Evolutionary conservation across 805 yeast species (phyloP).

Genomic region (Candida sanyiensis): DNA sequence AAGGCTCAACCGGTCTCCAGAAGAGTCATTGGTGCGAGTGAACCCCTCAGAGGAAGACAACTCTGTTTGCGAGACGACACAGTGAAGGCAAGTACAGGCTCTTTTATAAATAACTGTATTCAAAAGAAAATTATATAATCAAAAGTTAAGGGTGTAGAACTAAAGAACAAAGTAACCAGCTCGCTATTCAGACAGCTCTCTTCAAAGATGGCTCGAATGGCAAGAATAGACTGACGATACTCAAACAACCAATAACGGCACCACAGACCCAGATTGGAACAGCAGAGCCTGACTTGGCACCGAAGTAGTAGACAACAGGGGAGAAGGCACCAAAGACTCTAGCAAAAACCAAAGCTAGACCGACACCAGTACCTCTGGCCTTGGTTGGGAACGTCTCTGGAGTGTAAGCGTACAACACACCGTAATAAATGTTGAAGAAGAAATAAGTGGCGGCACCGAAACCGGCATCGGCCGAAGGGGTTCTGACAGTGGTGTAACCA

Average conservation of each 20-base stretch:
- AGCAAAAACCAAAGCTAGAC: constrained; percentile 49
- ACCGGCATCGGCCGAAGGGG: constrained; percentile 46
- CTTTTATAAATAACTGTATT: too few relatives aligned
- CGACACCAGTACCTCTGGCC: constrained; percentile 54
- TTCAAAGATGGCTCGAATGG: constrained; percentile 32
- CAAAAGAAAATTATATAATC: too few relatives aligned
- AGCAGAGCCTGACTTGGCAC: constrained; percentile 40
- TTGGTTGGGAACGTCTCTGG: constrained; percentile 56
- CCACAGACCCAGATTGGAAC: constrained; percentile 62
- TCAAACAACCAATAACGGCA: constrained; percentile 44
- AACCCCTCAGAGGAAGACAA: too few relatives aligned
- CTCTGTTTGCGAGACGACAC: too few relatives aligned
- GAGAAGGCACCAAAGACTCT: constrained; percentile 51
- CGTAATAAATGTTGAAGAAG: constrained; percentile 46
- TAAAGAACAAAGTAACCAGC: too few relatives aligned
- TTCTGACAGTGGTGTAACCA: constrained; percentile 57
- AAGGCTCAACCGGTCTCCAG: too few relatives aligned
- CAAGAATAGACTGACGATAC: constrained; percentile 37
- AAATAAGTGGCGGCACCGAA: constrained; percentile 44
- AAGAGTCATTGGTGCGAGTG: too few relatives aligned
- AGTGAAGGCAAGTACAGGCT: too few relatives aligned
- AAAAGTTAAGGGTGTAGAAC: too few relatives aligned
- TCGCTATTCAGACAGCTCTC: not conserved
- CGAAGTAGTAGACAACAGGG: constrained; percentile 48
- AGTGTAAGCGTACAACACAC: constrained; percentile 57